phyloP scores from a whole-genome alignment of 2,329 filamentous ascomycete species.

The Mycogone perniciosa region DNA sequence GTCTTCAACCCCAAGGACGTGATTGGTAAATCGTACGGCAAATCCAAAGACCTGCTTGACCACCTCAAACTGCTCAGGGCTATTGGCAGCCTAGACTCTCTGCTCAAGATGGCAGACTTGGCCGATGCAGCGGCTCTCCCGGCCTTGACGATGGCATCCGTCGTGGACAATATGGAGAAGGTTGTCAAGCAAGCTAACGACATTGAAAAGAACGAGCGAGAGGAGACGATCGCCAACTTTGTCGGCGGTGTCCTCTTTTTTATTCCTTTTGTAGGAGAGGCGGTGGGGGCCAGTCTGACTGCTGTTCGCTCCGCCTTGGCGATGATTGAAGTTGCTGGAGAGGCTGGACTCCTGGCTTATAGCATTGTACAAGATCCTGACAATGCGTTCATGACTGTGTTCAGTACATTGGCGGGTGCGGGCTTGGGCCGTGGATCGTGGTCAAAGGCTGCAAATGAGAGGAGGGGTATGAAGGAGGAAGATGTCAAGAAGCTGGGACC shows the following conservation, averaged over 20 bases:
- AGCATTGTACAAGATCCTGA: constrained; percentile 21
- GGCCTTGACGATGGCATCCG: constrained; percentile 18
- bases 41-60: constrained; percentile 6
- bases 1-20: constrained; percentile 18
- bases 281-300: constrained; percentile 20
- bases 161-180: constrained; percentile 21
- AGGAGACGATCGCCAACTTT: constrained; percentile 23
- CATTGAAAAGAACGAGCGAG: constrained; percentile 16
- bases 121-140: constrained; percentile 15
- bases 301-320: constrained; percentile 13
- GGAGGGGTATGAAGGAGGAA: constrained; percentile 12
- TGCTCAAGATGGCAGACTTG: constrained; percentile 6
- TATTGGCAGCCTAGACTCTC: neutral
- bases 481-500: constrained; percentile 14
- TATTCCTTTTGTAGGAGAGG: constrained; percentile 44
- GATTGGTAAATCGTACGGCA: constrained; percentile 15
- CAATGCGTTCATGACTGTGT: constrained; percentile 22
- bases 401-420: constrained; percentile 16
- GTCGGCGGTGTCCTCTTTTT: constrained; percentile 42
- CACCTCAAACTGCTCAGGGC: constrained; percentile 4
- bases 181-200: constrained; percentile 21
- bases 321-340: constrained; percentile 18
- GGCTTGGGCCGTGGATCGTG: constrained; percentile 10
- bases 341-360: constrained; percentile 18
- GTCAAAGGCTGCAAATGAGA: constrained; percentile 13